Conservation (phyloP, 169 alveolate genomes). For the Sarcocystis neurona region DNA sequence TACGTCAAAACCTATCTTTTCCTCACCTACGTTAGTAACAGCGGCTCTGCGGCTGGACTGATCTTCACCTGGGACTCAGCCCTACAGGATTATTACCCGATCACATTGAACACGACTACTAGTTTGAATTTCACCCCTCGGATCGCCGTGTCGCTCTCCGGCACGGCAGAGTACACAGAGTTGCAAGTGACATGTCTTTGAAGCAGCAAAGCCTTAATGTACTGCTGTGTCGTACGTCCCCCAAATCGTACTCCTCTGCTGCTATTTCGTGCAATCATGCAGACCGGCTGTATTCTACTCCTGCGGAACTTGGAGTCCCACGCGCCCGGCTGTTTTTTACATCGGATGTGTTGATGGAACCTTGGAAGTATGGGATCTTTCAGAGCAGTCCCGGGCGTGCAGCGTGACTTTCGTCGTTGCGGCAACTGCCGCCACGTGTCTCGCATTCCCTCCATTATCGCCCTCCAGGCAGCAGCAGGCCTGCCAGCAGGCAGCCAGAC, state of each 20-base stretch:
- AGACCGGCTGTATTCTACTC: constrained; percentile 49
- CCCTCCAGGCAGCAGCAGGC: no score
- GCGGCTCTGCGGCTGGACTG: background rate
- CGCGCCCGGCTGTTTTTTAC: constrained; percentile 63
- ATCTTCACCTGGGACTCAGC: no score
- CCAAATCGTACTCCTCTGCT: no score
- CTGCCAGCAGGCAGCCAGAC: background rate
- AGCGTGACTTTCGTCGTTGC: background rate
- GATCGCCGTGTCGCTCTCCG: no score
- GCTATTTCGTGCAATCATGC: no score
- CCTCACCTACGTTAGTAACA: constrained; percentile 58
- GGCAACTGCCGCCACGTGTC: background rate
- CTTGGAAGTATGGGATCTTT: constrained; percentile 61
- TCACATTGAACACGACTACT: no score
- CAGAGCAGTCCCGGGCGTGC: constrained; percentile 45
- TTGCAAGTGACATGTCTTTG: no score
- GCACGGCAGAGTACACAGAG: no score
- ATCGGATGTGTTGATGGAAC: constrained; percentile 50
- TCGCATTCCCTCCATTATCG: constrained; percentile 11
- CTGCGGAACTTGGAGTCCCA: constrained; percentile 60
- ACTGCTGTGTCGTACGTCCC: no score
- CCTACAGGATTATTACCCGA: no score
- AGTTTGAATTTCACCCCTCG: no score
- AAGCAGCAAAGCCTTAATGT: no score
- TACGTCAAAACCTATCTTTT: constrained; percentile 40